Percentiles rank a stretch among this genome's conserved stretches.
phyloP scores from a whole-genome alignment of 768 basidiomycete genomes.

The Phylloporus scabripes region DNA sequence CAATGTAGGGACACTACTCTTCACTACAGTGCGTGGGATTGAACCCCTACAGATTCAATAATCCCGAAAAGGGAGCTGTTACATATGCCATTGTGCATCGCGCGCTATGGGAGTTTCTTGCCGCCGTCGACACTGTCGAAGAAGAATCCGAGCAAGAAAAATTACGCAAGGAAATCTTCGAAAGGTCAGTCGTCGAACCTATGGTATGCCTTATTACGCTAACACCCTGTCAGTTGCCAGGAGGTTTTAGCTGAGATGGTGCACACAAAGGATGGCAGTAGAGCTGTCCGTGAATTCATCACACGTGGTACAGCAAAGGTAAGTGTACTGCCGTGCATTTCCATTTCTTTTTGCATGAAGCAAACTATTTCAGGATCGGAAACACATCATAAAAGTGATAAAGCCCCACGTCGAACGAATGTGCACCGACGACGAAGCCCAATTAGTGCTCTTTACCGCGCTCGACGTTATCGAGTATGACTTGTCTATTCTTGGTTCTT shows the following conservation, averaged over 20 bases:
- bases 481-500: conserved; percentile 2
- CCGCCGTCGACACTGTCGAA: conserved; percentile 49
- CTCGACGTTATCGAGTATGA: conserved; percentile 84
- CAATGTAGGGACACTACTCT: conserved; percentile 50
- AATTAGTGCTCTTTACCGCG: conserved; percentile 83
- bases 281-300: conserved; percentile 80
- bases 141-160: conserved; percentile 70
- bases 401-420: conserved; percentile 89
- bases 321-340: neutral
- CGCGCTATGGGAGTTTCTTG: conserved; percentile 80
- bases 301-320: conserved; percentile 82
- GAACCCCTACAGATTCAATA: conserved; percentile 63
- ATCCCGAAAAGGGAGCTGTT: conserved; percentile 84
- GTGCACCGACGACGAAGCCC: conserved; percentile 85
- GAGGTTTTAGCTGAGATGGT: conserved; percentile 89
- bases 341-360: neutral
- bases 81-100: conserved; percentile 87
- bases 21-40: neutral
- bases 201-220: neutral
- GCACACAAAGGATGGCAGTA: conserved; percentile 88
- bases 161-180: conserved; percentile 72
- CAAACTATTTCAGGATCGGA: conserved; percentile 58
- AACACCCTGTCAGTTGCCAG: conserved; percentile 50
- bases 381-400: conserved; percentile 83
- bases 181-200: conserved; percentile 46